Conservation (phyloP, 148 eudicot genomes). For the Euryodendron excelsum region DNA sequence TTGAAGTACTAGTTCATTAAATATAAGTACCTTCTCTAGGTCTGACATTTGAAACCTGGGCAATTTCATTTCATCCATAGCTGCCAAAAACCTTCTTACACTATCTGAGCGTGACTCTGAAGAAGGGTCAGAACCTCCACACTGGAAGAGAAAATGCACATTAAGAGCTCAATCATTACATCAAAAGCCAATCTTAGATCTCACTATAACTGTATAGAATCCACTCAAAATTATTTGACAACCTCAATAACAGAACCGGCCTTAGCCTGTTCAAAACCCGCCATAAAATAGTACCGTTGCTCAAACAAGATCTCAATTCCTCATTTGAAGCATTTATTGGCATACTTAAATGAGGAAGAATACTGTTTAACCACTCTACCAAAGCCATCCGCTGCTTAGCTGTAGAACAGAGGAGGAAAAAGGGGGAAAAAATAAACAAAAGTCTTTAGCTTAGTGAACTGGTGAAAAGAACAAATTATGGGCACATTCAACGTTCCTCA, state of each 20-base stretch:
- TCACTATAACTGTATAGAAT: background rate
- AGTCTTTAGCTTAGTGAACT: background rate
- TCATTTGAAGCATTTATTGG: slow-evolving; percentile 77
- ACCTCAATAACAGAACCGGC: slow-evolving; percentile 70
- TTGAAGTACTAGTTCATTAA: too few species aligned
- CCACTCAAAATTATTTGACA: background rate
- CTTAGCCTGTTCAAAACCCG: slow-evolving; percentile 58
- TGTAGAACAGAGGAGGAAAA: slow-evolving; percentile 18
- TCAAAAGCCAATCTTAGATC: background rate
- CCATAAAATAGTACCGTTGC: slow-evolving; percentile 62
- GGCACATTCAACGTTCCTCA: slow-evolving; percentile 17
- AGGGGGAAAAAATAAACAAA: background rate
- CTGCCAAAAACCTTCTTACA: slow-evolving; percentile 57
- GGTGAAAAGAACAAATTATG: background rate
- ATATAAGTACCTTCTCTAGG: slow-evolving; percentile 64
- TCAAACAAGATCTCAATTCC: slow-evolving; percentile 64
- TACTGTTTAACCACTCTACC: slow-evolving; percentile 72
- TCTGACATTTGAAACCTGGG: slow-evolving; percentile 67
- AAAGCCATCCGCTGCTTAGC: slow-evolving; percentile 59
- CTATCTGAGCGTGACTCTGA: slow-evolving; percentile 42
- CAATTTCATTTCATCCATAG: slow-evolving; percentile 69
- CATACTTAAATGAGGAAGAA: slow-evolving; percentile 56
- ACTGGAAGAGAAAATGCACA: slow-evolving; percentile 33
- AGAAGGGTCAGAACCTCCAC: slow-evolving; percentile 33
- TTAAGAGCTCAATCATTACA: background rate